A percentile compares a stretch with the other conserved stretches of the same genome.
Conservation (phyloP, 495 filamentous ascomycete genomes). For the Tuber umbilicatum region DNA sequence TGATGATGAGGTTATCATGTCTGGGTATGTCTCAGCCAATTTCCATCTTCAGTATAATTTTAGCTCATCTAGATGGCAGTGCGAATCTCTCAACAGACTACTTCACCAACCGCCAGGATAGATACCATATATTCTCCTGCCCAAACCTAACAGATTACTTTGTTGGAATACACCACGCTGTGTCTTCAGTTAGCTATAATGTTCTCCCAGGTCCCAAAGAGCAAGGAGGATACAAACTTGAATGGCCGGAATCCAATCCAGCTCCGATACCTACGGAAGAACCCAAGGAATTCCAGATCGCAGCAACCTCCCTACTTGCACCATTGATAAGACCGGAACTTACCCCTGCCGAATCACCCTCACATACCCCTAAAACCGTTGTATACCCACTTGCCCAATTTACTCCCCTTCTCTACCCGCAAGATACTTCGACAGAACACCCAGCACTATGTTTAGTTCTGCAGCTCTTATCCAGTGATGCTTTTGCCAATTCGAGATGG, state of each 20-base stretch:
- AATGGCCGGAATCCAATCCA: slow-evolving; percentile 72
- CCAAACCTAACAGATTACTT: slow-evolving; percentile 77
- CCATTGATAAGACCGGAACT: slow-evolving; percentile 55
- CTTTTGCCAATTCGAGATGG: slow-evolving; percentile 66
- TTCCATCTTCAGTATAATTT: neutral
- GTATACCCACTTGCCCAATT: slow-evolving; percentile 83
- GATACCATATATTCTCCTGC: slow-evolving; percentile 86
- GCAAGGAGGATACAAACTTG: slow-evolving; percentile 59
- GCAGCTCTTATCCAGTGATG: slow-evolving; percentile 53
- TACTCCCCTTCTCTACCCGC: slow-evolving; percentile 67
- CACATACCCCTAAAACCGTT: slow-evolving; percentile 39
- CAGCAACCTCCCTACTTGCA: slow-evolving; percentile 58
- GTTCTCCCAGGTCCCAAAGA: slow-evolving; percentile 56
- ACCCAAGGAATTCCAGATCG: slow-evolving; percentile 60
- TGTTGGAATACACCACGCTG: slow-evolving; percentile 62
- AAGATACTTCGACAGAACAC: slow-evolving; percentile 77
- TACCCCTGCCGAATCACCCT: slow-evolving; percentile 35
- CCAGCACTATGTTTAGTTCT: slow-evolving; percentile 70
- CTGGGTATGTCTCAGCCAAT: slow-evolving; percentile 55
- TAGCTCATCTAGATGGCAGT: slow-evolving; percentile 42
- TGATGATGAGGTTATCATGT: slow-evolving; percentile 92
- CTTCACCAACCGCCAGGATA: slow-evolving; percentile 90
- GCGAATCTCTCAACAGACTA: slow-evolving; percentile 93
- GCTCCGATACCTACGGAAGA: slow-evolving; percentile 63
- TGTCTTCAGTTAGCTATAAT: slow-evolving; percentile 74